Percentiles rank a stretch among this genome's conserved stretches.
Evolutionary conservation across 148 eudicot genomes (phyloP).

Genomic region (Beta vulgaris): DNA sequence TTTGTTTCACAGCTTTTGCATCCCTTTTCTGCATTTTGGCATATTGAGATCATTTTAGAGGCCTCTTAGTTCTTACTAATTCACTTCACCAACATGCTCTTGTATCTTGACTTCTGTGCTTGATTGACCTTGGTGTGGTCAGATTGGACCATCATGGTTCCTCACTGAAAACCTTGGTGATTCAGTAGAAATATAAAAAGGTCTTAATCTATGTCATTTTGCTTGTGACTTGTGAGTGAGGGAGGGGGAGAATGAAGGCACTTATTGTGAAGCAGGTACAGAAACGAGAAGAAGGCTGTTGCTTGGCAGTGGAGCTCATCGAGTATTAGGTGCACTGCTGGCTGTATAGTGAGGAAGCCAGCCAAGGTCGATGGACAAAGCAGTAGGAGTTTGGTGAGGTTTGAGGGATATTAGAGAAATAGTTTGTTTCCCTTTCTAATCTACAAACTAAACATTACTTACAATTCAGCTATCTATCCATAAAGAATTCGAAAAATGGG

Average conservation of each 20-base stretch:
- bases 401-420: background rate
- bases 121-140: background rate
- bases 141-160: background rate
- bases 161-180: background rate
- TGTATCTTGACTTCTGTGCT: background rate
- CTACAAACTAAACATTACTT: background rate
- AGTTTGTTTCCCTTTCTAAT: background rate
- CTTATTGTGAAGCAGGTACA: background rate
- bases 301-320: background rate
- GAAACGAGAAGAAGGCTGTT: background rate
- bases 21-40: background rate
- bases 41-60: background rate
- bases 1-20: background rate
- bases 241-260: background rate
- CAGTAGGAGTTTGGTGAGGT: background rate
- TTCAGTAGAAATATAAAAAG: background rate
- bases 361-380: background rate
- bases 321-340: background rate
- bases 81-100: background rate
- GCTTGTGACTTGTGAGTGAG: background rate
- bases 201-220: background rate
- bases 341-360: background rate
- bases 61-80: background rate
- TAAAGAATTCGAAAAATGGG: background rate
- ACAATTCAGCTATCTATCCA: background rate